phyloP scores from a whole-genome alignment of 108 stramenopile genomes.

The Conticribra guillardii region DNA sequence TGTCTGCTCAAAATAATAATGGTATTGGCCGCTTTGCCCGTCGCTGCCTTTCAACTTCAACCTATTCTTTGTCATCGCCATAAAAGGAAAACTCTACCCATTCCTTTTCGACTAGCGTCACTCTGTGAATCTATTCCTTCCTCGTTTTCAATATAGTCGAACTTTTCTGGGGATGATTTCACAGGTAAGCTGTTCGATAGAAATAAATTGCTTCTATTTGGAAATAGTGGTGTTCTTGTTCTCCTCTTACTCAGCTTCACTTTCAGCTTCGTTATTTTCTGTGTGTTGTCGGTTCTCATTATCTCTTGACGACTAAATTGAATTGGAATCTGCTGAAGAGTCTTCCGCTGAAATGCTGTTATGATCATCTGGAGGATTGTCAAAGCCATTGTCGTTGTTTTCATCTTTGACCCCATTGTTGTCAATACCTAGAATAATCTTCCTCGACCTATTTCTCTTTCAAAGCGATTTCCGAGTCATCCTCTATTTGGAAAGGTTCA shows the following conservation, averaged over 20 bases:
- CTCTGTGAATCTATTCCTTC: neutral
- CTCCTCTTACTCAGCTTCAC: neutral
- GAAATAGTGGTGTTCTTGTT: neutral
- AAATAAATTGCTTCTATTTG: neutral
- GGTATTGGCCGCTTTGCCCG: constrained; percentile 51
- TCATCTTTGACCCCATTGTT: too few relatives aligned
- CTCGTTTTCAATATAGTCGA: neutral
- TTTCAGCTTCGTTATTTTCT: neutral
- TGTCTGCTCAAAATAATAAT: constrained; percentile 48
- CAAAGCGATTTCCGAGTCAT: neutral
- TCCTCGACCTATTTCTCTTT: constrained; percentile 10
- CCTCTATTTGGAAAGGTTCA: constrained; percentile 10
- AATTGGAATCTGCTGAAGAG: neutral
- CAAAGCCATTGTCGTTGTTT: constrained; percentile 5
- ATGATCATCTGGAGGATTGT: neutral
- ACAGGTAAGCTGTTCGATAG: neutral
- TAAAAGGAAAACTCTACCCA: constrained; percentile 35
- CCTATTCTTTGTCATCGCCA: constrained; percentile 33
- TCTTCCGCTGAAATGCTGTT: neutral
- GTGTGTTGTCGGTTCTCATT: too few relatives aligned
- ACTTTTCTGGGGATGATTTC: neutral
- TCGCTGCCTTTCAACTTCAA: neutral
- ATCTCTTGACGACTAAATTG: too few relatives aligned
- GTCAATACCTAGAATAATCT: constrained; percentile 20
- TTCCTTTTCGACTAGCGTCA: constrained; percentile 13